Evolutionary conservation across 2,329 filamentous ascomycete genomes (phyloP), one percentile per base, ranked within the genome.

Genomic region (Plectosphaerella cucumerina): DNA sequence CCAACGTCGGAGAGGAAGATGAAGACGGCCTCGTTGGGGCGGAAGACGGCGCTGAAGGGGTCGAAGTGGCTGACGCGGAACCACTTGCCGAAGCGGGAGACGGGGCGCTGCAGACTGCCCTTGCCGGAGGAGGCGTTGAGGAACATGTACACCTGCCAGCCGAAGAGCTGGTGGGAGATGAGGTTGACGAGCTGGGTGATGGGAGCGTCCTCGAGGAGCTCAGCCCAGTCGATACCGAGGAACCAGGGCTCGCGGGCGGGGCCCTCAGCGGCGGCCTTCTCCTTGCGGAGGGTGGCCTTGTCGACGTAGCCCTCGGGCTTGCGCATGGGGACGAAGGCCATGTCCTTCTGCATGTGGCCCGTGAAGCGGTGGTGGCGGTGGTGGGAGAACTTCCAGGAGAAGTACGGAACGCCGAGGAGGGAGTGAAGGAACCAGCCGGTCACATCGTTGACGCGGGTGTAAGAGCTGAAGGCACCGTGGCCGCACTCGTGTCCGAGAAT

Each of bases 311-410:
- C 12, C n/a, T 18, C n/a, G 15, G 21, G 47, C 18, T 18, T 23
- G n/a, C 35, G 35, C n/a, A 31, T 17, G 44, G 82, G 82, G 15
- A 85, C 82, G 54, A 84, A 85, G 18, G 78, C 81, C 63, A 83
- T 85, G 64, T 87, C 84, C 70, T 82, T 84, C 52, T 83, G 77
- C 71, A 86, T 82, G 70, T 87, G 79, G 57, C 82, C 82, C 43
- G 82, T 83, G 67, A 81, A 85, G 57, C 79, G 80, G 70, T 90
- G 86, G 68, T 89, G 86, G 47, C 85, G 78, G 53, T 78, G 77
- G 66, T 90, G 86, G 31, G 80, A 84, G 64, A 82, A 83, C 70
- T 86, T 84, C 86, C 86, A 89, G 46, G 80, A 83, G 71, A 87
- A 88, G 70, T 85, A 90, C 4, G 86, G 86, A 3, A 86, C 84